Evolutionary conservation across 345 rosid species (phyloP).

Genomic region (Abelmoschus esculentus): DNA sequence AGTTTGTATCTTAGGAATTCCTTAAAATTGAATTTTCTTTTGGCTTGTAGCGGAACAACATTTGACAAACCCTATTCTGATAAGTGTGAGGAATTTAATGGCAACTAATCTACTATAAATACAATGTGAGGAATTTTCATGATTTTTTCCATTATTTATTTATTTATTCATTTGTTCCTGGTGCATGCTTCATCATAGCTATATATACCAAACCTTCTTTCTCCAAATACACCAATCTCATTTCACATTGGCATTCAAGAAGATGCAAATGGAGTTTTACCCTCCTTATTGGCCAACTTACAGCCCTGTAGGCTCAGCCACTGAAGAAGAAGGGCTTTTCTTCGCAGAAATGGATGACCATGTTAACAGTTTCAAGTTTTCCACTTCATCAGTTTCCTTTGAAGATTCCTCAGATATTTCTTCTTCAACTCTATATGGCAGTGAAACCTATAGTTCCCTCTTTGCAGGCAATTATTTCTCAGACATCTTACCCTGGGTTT

Average conservation of each 20-base stretch:
- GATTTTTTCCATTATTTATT: no score
- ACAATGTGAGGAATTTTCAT: constrained; percentile 1
- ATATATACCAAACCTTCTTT: not conserved
- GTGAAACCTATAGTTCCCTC: not conserved
- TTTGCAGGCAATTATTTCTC: constrained; percentile 1
- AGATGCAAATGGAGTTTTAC: constrained; percentile 14
- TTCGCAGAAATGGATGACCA: constrained; percentile 10
- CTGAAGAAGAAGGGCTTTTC: constrained; percentile 18
- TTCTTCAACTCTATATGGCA: constrained; percentile 10
- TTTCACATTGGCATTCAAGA: constrained; percentile 4
- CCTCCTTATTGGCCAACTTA: constrained; percentile 4
- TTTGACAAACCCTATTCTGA: constrained; percentile 8
- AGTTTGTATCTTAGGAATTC: no score
- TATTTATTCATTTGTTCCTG: not conserved
- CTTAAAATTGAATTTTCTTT: not conserved
- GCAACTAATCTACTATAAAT: not conserved
- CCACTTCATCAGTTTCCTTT: constrained; percentile 8
- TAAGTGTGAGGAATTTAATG: constrained; percentile 11
- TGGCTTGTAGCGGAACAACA: not conserved
- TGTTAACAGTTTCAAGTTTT: constrained; percentile 15
- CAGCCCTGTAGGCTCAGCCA: not conserved
- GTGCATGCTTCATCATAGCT: constrained; percentile 2
- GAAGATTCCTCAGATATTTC: constrained; percentile 20
- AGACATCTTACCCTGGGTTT: not conserved
- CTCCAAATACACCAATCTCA: not conserved